These are phyloP conservation scores for Vitis rotundifolia DNA, from an alignment of 164 flowering plant species.

Conservation along the genomic window DNA sequence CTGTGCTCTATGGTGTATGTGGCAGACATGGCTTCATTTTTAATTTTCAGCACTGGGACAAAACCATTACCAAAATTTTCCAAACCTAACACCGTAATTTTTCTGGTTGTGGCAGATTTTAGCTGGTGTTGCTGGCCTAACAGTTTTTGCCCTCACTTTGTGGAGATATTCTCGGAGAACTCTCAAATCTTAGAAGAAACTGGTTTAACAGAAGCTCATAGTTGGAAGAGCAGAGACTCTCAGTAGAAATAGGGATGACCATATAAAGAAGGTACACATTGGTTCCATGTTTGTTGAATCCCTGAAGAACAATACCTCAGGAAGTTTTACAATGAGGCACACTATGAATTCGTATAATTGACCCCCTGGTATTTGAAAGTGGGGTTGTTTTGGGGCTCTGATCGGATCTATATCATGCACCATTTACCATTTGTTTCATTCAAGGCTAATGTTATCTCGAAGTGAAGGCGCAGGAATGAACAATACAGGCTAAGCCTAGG, in stretches of 20 bases:
- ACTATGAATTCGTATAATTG: not conserved
- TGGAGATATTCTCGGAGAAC: conserved; percentile 66
- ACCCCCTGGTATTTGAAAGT: not conserved
- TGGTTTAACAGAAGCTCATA: no score
- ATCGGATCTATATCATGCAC: not conserved
- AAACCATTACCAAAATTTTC: not conserved
- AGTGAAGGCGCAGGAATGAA: no score
- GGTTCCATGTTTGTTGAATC: not conserved
- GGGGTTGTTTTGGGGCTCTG: not conserved
- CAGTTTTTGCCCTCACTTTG: conserved; percentile 46
- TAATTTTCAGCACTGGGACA: not conserved
- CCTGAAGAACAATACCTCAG: not conserved
- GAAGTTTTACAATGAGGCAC: not conserved
- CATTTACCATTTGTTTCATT: not conserved
- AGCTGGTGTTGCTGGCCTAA: conserved; percentile 50
- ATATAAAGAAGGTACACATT: not conserved
- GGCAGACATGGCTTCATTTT: no score
- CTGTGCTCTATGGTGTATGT: no score
- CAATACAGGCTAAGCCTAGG: no score
- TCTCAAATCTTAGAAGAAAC: conserved; percentile 26
- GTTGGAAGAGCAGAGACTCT: no score
- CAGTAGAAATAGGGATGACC: no score
- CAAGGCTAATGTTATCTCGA: no score
- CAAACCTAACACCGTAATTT: not conserved
- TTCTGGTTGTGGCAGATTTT: conserved; percentile 44